Evolutionary conservation across 306 rosid genomes (phyloP), one percentile per base, ranked within the genome.

Genomic region (Hylodesmum podocarpum): DNA sequence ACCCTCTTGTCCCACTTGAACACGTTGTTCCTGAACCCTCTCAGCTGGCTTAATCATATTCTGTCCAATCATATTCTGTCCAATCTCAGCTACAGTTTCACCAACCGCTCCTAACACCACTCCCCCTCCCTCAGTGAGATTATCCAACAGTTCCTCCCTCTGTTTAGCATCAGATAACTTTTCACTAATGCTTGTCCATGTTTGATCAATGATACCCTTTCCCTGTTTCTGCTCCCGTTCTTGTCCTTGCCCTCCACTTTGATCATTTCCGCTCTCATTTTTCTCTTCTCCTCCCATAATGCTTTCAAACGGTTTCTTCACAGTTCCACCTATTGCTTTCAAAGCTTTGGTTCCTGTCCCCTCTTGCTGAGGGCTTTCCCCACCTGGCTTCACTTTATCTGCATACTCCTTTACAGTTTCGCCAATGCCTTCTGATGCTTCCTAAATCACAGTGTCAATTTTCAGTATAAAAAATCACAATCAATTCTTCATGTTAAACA

Each of bases 31-130:
- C 2, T 72, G 66, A 46, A 69, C 86, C 33, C 9, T 82, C 55
- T 78, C 78, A 0, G 78, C 81, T n/a, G 86, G 59, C 69, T 53
- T 81, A 0, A 73, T 15, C 67, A 81, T 37, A 15, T 59, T 77
- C 2, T 40, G 16, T 9, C 81, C 85, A 19, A 81, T 81, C 54
- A 81, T 37, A 15, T 59, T 77, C 2, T 40, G 16, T 9, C 81
- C 85, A 19, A 81, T 81, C 54, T 85, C 81, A 21, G 51, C 61
- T 41, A 78, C 82, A n/a, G 88, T 81, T 75, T 85, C 88, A 44
- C 73, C 70, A 2, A 78, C 81, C 0, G 85, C 85, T 65, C 76
- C 88, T 5, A 81, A 10, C 29, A 73, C 76, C 58, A 73, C 72
- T 0, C 49, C 13, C 28, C 82, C 82, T 66, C 77, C 77, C 1